Percentiles rank a stretch among this genome's conserved stretches.
phyloP scores from a whole-genome alignment of 2,329 filamentous ascomycete species.

The Dryadomyces sulphureus region DNA sequence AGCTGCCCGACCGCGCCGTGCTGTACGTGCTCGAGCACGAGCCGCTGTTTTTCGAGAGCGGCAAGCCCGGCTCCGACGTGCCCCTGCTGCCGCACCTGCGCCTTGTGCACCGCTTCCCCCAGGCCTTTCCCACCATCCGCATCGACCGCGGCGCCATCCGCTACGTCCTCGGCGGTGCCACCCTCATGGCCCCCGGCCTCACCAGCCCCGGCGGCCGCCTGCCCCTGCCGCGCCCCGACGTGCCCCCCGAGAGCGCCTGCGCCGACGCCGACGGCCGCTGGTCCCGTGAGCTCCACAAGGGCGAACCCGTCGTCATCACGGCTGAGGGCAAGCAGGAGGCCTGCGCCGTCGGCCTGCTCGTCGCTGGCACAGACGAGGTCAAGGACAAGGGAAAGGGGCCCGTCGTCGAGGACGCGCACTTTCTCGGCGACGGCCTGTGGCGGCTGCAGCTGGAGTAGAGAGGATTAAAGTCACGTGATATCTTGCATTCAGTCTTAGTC shows the following conservation, averaged over 20 bases:
- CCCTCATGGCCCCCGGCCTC: slow-evolving; percentile 89
- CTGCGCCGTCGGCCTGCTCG: slow-evolving; percentile 74
- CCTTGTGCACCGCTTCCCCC: slow-evolving; percentile 80
- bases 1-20: slow-evolving; percentile 79
- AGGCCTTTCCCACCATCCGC: slow-evolving; percentile 67
- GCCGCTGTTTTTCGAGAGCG: slow-evolving; percentile 86
- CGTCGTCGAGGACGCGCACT: slow-evolving; percentile 88
- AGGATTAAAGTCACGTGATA: no score
- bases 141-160: slow-evolving; percentile 94
- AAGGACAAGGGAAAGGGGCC: slow-evolving; percentile 90
- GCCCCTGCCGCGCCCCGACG: slow-evolving; percentile 33
- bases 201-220: slow-evolving; percentile 71
- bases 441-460: slow-evolving; percentile 36
- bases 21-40: slow-evolving; percentile 69
- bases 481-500: no score
- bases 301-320: slow-evolving; percentile 73
- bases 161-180: slow-evolving; percentile 85
- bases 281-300: slow-evolving; percentile 58
- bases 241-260: slow-evolving; percentile 25
- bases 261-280: slow-evolving; percentile 36
- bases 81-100: slow-evolving; percentile 75
- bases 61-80: slow-evolving; percentile 18
- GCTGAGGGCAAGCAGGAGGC: slow-evolving; percentile 90
- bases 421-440: slow-evolving; percentile 89
- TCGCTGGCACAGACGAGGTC: slow-evolving; percentile 77